These are phyloP conservation scores for Trichoderma sp. DNA, from an alignment of 2,329 filamentous ascomycete genomes.

Conservation along the genomic window DNA sequence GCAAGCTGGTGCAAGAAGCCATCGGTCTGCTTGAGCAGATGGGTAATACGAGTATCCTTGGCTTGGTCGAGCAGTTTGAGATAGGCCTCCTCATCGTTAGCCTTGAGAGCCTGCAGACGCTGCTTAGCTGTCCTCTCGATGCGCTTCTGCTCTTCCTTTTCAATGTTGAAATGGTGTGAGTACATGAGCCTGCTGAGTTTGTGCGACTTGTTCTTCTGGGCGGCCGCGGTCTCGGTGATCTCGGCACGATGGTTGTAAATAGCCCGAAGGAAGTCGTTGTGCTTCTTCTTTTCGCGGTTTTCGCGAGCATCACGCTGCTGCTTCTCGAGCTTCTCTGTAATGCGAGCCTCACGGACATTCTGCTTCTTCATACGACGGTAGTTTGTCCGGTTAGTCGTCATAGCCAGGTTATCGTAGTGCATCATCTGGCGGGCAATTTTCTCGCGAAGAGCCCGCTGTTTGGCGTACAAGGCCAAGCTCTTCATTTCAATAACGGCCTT, in stretches of 20 bases:
- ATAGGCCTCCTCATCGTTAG: conserved; percentile 98
- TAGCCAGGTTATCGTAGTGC: conserved; percentile 91
- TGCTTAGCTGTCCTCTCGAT: conserved; percentile 98
- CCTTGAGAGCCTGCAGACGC: conserved; percentile 97
- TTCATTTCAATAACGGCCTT: conserved; percentile 96
- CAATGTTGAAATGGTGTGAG: conserved; percentile 88
- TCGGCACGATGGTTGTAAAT: conserved; percentile 80
- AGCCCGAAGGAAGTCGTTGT: conserved; percentile 84
- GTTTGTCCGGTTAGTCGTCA: conserved; percentile 89
- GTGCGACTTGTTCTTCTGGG: conserved; percentile 71
- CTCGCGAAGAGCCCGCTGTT: conserved; percentile 81
- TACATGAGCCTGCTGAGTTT: conserved; percentile 91
- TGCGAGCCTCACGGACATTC: conserved; percentile 87
- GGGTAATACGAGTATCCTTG: conserved; percentile 98
- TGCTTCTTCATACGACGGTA: conserved; percentile 98
- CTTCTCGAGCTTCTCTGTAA: conserved; percentile 98
- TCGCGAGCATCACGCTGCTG: conserved; percentile 96
- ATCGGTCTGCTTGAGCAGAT: conserved; percentile 93
- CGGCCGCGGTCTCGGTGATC: conserved; percentile 63
- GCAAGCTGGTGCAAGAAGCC: conserved; percentile 96
- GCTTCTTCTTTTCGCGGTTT: conserved; percentile 96
- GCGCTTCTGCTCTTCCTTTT: conserved; percentile 98
- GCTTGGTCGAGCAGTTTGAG: conserved; percentile 96
- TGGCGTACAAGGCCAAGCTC: conserved; percentile 79
- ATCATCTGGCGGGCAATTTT: conserved; percentile 90